Base-by-base conservation (phyloP, 2,329 filamentous ascomycete genomes). In the Exophiala sp. region DNA sequence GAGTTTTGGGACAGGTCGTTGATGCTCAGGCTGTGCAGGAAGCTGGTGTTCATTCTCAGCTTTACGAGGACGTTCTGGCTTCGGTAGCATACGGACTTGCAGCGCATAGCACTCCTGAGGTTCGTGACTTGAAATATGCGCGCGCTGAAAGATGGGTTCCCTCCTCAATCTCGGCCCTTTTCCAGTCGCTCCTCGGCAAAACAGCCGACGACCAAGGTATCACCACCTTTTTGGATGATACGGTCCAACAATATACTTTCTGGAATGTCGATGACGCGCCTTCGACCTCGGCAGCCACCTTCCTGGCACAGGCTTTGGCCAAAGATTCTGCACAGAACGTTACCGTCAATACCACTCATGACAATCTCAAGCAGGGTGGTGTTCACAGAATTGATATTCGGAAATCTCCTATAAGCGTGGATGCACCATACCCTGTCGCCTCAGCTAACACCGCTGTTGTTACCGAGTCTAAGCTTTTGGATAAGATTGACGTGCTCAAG, bases 31-130 rank as follows among this genome's bases (percentile, higher is more conserved):
- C 85, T 54, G 88, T 94, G 5, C 77, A 83, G 38, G 92, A 97
- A 68, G 72, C 81, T 50, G 86, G 86, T 12, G 75, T 88, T 47
- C 88, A 89, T 69, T 97, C 94, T n/a, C 82, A 82, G 14, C 82
- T 99, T 2, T 96, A 92, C 71, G 85, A 86, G n/a, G 94, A 99
- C 70, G 89, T 97, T 3, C 77, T 97, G 50, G 88, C 91, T 7
- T 82, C 92, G 16, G 78, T 95, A 48, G 84, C 88, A 35, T 96
- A 97, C 71, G 86, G 87, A 18, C 80, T 81, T 63, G 82, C 82
- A 65, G 85, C 84, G 70, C 74, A 81, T 48, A 72, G 80, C 47
- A 73, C 80, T 49, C 89, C 84, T 2, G 72, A 79, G 38, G 84
- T 95, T 10, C 75, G 86, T 20, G 94, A 99, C 65, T 77, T 94